Evolutionary conservation across 169 alveolate species (phyloP), one percentile per base, ranked within the genome.

Genomic region (Plasmodium reichenowi): DNA sequence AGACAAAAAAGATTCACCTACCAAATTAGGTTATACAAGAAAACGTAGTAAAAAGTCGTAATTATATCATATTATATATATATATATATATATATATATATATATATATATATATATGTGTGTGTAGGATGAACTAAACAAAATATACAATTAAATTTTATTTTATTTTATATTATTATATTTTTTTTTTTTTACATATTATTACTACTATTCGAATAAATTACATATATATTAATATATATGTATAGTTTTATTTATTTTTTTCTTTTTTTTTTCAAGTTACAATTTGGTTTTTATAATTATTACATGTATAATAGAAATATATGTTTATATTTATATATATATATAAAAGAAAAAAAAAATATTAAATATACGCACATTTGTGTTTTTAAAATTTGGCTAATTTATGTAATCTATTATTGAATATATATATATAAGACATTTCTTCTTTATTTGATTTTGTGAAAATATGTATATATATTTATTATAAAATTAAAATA

Each of bases 311-410:
- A 74, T 29, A 48, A 24, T 26, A 60, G 48, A 22, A 59, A n/a
- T 2, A 12, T n/a, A 68, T 12, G 43, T 74, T 15, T 66, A 13
- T 74, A 62, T 68, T 15, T 59, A 32, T 66, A 26, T 59, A 60
- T 29, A 60, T 74, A 24, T 74, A 67, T 17, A 29, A 32, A 0
- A 20, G 7, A 4, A 38, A 38, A 5, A 38, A 38, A 38, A 38
- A 38, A 38, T 38, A 38, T 38, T 67, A 78, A n/a, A 68, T 75
- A 22, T 12, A 64, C 38, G 52, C 64, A 78, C 29, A 73, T 73
- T 73, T 73, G 86, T 73, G 86, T 73, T 73, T 73, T 73, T 43
- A 29, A 73, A 20, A 73, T 73, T 73, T 73, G 86, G 86, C 86
- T 56, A 73, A 54, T 43, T 73, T 54, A 63, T 73, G 86, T 47